Conservation (phyloP, 1,284 basidiomycete genomes). For the Pseudozyma sp. region DNA sequence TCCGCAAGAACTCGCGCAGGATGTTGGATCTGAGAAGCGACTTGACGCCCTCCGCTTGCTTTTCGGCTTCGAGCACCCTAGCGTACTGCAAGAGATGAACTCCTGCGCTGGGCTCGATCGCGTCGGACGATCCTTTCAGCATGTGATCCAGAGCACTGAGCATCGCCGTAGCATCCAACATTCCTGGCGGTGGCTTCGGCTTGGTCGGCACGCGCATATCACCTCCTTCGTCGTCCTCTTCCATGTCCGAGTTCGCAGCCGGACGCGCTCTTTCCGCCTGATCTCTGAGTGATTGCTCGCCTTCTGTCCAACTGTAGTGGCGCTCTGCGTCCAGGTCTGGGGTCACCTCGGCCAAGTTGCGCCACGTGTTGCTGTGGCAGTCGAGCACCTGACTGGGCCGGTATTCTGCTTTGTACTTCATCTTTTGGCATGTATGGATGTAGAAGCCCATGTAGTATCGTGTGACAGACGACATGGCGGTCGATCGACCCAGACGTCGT, state of each 20-base stretch:
- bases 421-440: slow-evolving; percentile 79
- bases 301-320: slow-evolving; percentile 19
- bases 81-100: slow-evolving; percentile 21
- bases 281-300: not conserved
- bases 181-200: slow-evolving; percentile 64
- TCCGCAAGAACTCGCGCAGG: slow-evolving; percentile 16
- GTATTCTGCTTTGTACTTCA: slow-evolving; percentile 96
- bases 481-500: slow-evolving; percentile 40
- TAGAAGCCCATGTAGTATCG: slow-evolving; percentile 59
- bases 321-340: slow-evolving; percentile 16
- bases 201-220: slow-evolving; percentile 40
- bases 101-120: not conserved
- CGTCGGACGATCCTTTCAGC: slow-evolving; percentile 6
- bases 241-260: slow-evolving; percentile 21
- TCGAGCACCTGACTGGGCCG: slow-evolving; percentile 87
- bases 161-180: slow-evolving; percentile 58
- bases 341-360: slow-evolving; percentile 9
- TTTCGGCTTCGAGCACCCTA: slow-evolving; percentile 25
- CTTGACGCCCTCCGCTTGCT: slow-evolving; percentile 32
- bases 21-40: slow-evolving; percentile 25
- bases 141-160: slow-evolving; percentile 22
- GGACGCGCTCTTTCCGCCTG: not conserved
- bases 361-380: slow-evolving; percentile 36
- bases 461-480: slow-evolving; percentile 17
- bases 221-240: slow-evolving; percentile 41